These are phyloP conservation scores for Solanum chmielewskii DNA, from an alignment of 257 asterid genomes.

Conservation along the genomic window DNA sequence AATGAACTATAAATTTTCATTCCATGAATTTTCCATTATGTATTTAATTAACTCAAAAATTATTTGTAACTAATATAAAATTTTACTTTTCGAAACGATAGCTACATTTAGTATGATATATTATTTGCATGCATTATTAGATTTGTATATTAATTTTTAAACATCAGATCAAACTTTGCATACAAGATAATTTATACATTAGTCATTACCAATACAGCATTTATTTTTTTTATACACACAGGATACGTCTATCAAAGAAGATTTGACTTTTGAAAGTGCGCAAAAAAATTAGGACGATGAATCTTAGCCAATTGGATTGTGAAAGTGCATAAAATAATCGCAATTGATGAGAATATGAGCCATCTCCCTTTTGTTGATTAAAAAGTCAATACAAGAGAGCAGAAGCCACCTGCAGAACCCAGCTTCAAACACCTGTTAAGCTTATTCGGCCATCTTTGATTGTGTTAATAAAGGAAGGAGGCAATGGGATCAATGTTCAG, in stretches of 20 bases:
- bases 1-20: background rate
- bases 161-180: no score
- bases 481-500: constrained; percentile 53
- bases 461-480: background rate
- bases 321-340: background rate
- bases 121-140: no score
- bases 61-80: background rate
- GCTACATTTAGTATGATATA: no score
- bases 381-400: background rate
- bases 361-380: background rate
- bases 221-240: no score
- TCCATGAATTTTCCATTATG: background rate
- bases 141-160: no score
- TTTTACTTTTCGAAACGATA: no score
- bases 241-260: no score
- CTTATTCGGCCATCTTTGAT: constrained; percentile 1
- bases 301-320: background rate
- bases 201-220: no score
- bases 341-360: background rate
- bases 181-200: no score
- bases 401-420: background rate
- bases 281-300: background rate
- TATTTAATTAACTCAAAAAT: background rate
- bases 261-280: no score
- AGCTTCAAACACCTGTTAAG: constrained; percentile 1